A percentile compares a stretch with the other conserved stretches of the same genome.
Conservation (phyloP, 2,329 filamentous ascomycete genomes). For the Talaromyces funiculosus region DNA sequence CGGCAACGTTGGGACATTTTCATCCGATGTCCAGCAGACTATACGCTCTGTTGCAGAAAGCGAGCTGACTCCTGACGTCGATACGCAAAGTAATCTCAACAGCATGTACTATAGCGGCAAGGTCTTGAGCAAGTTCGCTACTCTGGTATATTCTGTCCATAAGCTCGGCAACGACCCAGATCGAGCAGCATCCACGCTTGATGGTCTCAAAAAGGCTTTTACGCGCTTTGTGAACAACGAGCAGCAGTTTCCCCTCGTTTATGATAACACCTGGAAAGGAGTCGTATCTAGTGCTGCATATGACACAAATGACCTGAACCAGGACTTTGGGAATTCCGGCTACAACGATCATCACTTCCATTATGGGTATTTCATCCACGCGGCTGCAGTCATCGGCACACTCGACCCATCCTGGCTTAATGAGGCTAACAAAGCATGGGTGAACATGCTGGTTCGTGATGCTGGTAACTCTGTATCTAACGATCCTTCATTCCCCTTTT, state of each 20-base stretch:
- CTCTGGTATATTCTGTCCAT: constrained; percentile 59
- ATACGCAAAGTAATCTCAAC: constrained; percentile 65
- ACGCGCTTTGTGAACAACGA: constrained; percentile 60
- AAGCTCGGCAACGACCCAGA: constrained; percentile 56
- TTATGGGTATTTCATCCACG: constrained; percentile 79
- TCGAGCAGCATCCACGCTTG: constrained; percentile 54
- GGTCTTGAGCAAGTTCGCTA: constrained; percentile 71
- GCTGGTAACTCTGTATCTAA: constrained; percentile 66
- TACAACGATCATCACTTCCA: constrained; percentile 63
- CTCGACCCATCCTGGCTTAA: constrained; percentile 70
- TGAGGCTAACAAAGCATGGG: constrained; percentile 66
- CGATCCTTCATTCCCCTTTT: constrained; percentile 75
- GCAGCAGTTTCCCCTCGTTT: constrained; percentile 57
- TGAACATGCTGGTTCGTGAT: constrained; percentile 80
- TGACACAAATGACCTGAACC: constrained; percentile 58
- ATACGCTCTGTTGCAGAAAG: constrained; percentile 60
- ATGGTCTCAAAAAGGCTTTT: constrained; percentile 61
- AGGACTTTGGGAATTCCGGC: constrained; percentile 84
- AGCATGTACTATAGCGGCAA: constrained; percentile 95
- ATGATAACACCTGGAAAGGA: constrained; percentile 65
- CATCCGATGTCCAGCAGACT: constrained; percentile 48
- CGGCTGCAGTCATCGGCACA: constrained; percentile 74
- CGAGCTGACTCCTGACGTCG: constrained; percentile 73
- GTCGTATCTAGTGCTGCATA: constrained; percentile 73
- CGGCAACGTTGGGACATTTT: constrained; percentile 35